Evolutionary conservation across 352 stramenopile genomes (phyloP).

Genomic region (Globisporangium irregulare): DNA sequence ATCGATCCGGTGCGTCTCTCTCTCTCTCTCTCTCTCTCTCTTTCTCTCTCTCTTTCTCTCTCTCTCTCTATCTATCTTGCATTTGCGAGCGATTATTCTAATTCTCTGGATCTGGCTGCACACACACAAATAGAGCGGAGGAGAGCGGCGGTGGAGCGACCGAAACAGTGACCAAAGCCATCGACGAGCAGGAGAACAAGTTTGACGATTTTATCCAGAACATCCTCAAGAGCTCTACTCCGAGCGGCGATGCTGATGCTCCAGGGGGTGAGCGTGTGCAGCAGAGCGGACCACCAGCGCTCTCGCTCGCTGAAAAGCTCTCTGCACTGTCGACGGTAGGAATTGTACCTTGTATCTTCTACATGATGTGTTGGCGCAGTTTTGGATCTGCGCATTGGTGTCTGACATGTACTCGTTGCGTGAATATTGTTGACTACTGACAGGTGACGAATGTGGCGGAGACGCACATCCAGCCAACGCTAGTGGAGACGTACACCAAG

Average conservation of each 20-base stretch:
- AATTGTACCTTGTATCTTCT: background rate
- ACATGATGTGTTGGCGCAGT: background rate
- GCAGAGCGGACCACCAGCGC: constrained; percentile 16
- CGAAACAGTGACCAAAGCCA: constrained; percentile 52
- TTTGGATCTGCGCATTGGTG: background rate
- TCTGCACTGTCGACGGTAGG: constrained; percentile 67
- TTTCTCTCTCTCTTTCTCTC: background rate
- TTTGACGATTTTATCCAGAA: constrained; percentile 88
- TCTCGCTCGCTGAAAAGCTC: constrained; percentile 78
- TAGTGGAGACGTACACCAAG: constrained; percentile 85
- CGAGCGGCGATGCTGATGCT: constrained; percentile 13
- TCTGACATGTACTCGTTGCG: background rate
- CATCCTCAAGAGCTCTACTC: constrained; percentile 64
- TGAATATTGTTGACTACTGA: background rate
- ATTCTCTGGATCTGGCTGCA: background rate
- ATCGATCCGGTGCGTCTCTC: constrained; percentile 44
- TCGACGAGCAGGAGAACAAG: constrained; percentile 69
- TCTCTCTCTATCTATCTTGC: background rate
- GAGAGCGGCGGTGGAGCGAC: constrained; percentile 29
- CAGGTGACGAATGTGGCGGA: constrained; percentile 67
- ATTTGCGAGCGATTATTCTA: too few species aligned
- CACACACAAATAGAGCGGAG: constrained; percentile 30
- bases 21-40: background rate
- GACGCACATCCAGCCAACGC: constrained; percentile 75
- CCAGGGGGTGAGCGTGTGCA: constrained; percentile 11